Evolutionary conservation across 495 filamentous ascomycete genomes (phyloP).

Genomic region (Penicillium steckii): DNA sequence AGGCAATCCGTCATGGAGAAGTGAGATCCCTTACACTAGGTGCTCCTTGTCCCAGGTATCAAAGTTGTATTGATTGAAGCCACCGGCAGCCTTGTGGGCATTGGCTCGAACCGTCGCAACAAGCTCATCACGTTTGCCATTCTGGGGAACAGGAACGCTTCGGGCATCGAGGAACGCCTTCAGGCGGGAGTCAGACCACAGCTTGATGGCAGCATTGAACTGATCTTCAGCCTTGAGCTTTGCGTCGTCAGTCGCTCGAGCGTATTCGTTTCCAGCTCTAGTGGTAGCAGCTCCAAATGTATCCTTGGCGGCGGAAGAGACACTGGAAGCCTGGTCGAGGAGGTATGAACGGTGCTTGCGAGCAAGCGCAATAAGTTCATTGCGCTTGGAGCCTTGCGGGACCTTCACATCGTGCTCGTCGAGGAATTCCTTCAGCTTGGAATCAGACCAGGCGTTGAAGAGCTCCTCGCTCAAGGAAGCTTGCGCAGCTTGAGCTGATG

Average conservation of each 20-base stretch:
- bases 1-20: not conserved
- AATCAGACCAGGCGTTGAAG: conserved; percentile 88
- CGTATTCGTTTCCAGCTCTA: conserved; percentile 73
- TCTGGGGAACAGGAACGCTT: conserved; percentile 68
- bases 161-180: conserved; percentile 67
- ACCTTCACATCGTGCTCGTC: conserved; percentile 77
- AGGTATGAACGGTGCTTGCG: conserved; percentile 83
- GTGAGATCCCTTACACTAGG: conserved; percentile 52
- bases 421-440: conserved; percentile 71
- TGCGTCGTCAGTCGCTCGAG: conserved; percentile 71
- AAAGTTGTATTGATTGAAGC: conserved; percentile 79
- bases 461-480: conserved; percentile 74
- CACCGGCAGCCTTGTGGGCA: conserved; percentile 68
- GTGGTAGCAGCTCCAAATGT: conserved; percentile 79
- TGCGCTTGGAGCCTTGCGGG: conserved; percentile 85
- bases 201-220: conserved; percentile 60
- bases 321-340: conserved; percentile 59
- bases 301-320: conserved; percentile 49
- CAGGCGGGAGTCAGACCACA: conserved; percentile 72
- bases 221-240: conserved; percentile 62
- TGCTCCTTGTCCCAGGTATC: conserved; percentile 80
- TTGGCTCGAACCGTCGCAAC: conserved; percentile 70
- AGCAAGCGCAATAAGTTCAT: conserved; percentile 87
- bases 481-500: conserved; percentile 66
- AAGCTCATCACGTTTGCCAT: conserved; percentile 75